Base-by-base conservation (phyloP, 192 early-diverging fungal species). In the Diversispora eburnea region DNA sequence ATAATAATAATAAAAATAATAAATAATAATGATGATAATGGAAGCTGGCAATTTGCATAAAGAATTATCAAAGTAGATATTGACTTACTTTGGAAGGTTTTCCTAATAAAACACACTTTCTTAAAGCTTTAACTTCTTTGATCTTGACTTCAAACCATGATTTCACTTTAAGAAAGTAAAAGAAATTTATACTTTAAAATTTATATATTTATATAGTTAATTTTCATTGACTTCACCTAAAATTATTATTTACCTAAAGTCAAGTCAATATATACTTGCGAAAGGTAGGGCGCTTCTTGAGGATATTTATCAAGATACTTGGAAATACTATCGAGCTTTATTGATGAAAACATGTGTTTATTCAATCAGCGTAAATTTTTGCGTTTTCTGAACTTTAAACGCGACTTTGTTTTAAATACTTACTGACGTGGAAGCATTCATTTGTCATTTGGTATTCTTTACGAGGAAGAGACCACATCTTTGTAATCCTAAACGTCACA, bases 221-320 rank as follows among this genome's bases (percentile, higher is more conserved):
- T n/a, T 25, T 49, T 33, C 25, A 33, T 33, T 33, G 25, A 33
- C 0, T 33, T 33, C 0, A 33, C 25, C 25, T 33, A 33, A 33
- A 45, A 5, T 13, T 48, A 22, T 13, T 66, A 22, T 25, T 66
- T 51, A 49, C 64, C 64, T 49, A 19, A 9, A 2, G 64, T 66
- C 22, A 66, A 66, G 46, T 66, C 64, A 66, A 66, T 19, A 12
- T 51, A 49, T 9, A 66, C 64, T 46, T 48, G 64, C n/a, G 46
- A 48, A 66, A 66, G 64, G 13, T 13, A 12, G 41, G 43, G 3
- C 25, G 64, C 64, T 48, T n/a, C 10, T 48, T 66, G 46, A 13
- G 64, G 64, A 47, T 66, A 66, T 66, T 66, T 66, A 4, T 66
- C 64, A 25, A 43, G 48, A 66, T 42, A 66, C 12, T 3, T 4